Percentiles rank a stretch among this genome's conserved stretches.
These are phyloP conservation scores for Lagerstroemia speciosa DNA, from an alignment of 345 rosid species.

Conservation along the genomic window DNA sequence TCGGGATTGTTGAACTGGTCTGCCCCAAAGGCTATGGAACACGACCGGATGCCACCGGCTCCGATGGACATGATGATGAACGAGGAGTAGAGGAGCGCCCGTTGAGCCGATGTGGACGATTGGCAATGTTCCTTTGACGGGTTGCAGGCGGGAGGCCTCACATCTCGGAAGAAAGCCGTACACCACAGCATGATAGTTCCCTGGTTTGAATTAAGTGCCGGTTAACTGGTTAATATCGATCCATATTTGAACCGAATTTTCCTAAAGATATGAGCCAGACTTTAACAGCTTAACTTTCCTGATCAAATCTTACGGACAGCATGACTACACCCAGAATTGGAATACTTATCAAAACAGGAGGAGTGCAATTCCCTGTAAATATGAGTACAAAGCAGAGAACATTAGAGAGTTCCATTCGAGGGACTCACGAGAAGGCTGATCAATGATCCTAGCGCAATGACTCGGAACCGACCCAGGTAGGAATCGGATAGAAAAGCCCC, in stretches of 20 bases:
- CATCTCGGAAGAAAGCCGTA: slow-evolving; percentile 29
- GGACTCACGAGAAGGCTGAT: slow-evolving; percentile 26
- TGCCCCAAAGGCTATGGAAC: slow-evolving; percentile 49
- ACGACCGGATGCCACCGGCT: slow-evolving; percentile 41
- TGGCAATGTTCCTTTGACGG: slow-evolving; percentile 8
- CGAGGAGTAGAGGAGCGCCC: slow-evolving; percentile 24
- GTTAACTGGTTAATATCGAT: too few species aligned
- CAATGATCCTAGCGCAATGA: slow-evolving; percentile 29
- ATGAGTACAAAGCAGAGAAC: too few species aligned
- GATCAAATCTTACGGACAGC: too few species aligned
- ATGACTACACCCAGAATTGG: too few species aligned
- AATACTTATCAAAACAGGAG: too few species aligned
- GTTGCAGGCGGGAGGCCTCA: slow-evolving; percentile 29
- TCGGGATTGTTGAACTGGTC: slow-evolving; percentile 41
- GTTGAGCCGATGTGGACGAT: slow-evolving; percentile 18
- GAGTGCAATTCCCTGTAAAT: too few species aligned
- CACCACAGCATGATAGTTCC: slow-evolving; percentile 40
- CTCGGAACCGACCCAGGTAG: slow-evolving; percentile 36
- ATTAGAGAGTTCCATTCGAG: too few species aligned
- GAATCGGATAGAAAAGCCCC: slow-evolving; percentile 53
- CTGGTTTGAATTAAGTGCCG: too few species aligned
- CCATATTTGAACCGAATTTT: too few species aligned
- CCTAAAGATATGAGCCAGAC: too few species aligned
- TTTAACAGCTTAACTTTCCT: too few species aligned
- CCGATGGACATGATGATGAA: slow-evolving; percentile 37